phyloP scores from a whole-genome alignment of 2,329 filamentous ascomycete genomes.

The Incumbomyces lentus region DNA sequence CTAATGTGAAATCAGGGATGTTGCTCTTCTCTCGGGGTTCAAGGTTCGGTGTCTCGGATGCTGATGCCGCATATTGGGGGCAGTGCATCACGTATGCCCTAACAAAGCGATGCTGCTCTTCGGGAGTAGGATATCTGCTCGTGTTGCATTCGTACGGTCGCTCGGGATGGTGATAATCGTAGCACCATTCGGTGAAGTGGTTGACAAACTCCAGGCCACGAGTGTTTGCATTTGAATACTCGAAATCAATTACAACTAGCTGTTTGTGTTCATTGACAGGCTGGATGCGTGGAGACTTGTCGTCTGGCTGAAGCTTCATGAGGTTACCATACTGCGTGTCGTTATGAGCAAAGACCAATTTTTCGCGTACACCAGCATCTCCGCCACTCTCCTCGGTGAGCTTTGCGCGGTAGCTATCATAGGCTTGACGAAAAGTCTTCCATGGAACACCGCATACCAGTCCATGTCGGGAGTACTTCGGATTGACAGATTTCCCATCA shows the following conservation, averaged over 20 bases:
- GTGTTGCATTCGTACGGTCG: conserved; percentile 59
- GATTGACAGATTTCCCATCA: conserved; percentile 21
- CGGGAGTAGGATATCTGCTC: conserved; percentile 60
- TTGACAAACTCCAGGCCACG: conserved; percentile 89
- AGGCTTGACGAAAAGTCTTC: conserved; percentile 61
- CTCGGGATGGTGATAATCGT: conserved; percentile 78
- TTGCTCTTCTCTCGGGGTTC: conserved; percentile 25
- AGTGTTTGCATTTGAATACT: conserved; percentile 85
- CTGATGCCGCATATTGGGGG: conserved; percentile 51
- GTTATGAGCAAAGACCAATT: conserved; percentile 91
- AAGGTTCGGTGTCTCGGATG: conserved; percentile 39
- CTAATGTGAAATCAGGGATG: conserved; percentile 61
- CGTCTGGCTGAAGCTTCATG: conserved; percentile 59
- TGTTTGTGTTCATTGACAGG: conserved; percentile 93
- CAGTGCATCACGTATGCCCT: conserved; percentile 76
- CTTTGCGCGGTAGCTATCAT: conserved; percentile 68
- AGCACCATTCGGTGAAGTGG: conserved; percentile 96
- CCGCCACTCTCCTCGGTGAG: conserved; percentile 64
- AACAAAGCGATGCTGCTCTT: conserved; percentile 62
- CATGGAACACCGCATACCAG: conserved; percentile 78
- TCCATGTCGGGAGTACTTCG: conserved; percentile 38
- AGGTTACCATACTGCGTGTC: conserved; percentile 99
- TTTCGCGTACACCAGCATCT: conserved; percentile 54
- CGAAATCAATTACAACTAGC: conserved; percentile 94
- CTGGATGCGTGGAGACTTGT: conserved; percentile 73